Base-by-base conservation (phyloP, 768 basidiomycete genomes). In the Boletus pseudo-olivaceus region DNA sequence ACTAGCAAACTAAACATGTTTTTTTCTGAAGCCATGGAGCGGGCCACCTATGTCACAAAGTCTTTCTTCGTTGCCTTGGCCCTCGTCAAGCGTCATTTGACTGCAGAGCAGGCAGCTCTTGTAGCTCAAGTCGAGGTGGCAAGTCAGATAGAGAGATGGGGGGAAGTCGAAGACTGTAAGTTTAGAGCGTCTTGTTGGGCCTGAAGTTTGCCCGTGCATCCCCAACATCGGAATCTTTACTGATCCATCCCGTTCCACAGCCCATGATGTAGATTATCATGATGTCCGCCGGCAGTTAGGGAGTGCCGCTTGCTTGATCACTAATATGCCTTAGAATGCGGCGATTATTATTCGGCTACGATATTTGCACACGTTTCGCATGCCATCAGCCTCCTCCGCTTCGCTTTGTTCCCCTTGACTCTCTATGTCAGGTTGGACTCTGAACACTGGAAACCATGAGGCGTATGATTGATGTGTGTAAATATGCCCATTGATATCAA, bases 111-210 rank as follows among this genome's bases (percentile, higher is more conserved):
- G 65, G 95, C 96, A 9, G 83, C 94, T 2, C 70, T 84, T 47
- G 92, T 91, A 0, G 82, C 93, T 7, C 87, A 88, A 49, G 95
- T 96, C 8, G 97, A 99, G 73, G 96, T 99, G 0, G 79, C 85
- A 58, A 95, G 93, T 68, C 96, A 98, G 74, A 98, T 98, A 56
- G 84, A 95, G 71, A 80, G 86, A 46, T 99, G 97, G 97, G 97
- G 97, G n/a, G 96, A 98, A 73, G 97, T 99, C 0, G 97, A 98
- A 76, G 97, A 98, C 69, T 92, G 96, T 98, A 65, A 78, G 97
- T 78, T 30, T 42, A 20, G 19, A 29, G 33, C 6, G 26, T 47
- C 14, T 47, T 33, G 39, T 41, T 33, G 54, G 47, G 40, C 43
- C 47, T 52, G 33, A 48, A 65, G 43, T 26, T 51, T 27, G 23